Conservation (phyloP, 2,329 filamentous ascomycete species). For the Metarhizium album region DNA sequence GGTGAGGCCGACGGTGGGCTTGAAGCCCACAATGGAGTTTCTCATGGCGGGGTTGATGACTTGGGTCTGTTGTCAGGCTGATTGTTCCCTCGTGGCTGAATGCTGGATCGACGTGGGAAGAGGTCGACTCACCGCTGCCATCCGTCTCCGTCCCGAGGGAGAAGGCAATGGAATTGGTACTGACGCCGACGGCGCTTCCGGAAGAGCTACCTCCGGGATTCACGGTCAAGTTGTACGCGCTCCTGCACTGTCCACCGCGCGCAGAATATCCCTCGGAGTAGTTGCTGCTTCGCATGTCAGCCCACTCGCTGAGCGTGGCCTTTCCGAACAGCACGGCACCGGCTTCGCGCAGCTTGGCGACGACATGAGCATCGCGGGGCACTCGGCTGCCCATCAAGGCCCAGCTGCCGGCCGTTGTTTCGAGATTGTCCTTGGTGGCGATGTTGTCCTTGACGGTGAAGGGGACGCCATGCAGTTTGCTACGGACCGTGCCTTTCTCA, state of each 20-base stretch:
- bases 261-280: slow-evolving; percentile 59
- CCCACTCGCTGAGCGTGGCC: slow-evolving; percentile 63
- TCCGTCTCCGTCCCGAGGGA: slow-evolving; percentile 67
- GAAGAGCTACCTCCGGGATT: slow-evolving; percentile 61
- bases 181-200: slow-evolving; percentile 54
- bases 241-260: slow-evolving; percentile 52
- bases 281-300: slow-evolving; percentile 56
- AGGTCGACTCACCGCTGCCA: slow-evolving; percentile 37
- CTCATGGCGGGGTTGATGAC: slow-evolving; percentile 63
- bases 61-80: slow-evolving; percentile 6
- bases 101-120: neutral
- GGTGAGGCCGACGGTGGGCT: slow-evolving; percentile 64
- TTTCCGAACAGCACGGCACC: slow-evolving; percentile 64
- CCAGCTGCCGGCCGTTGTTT: slow-evolving; percentile 63
- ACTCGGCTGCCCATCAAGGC: slow-evolving; percentile 55
- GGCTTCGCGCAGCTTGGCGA: slow-evolving; percentile 48
- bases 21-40: slow-evolving; percentile 61
- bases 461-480: slow-evolving; percentile 64
- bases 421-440: slow-evolving; percentile 55
- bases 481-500: slow-evolving; percentile 40
- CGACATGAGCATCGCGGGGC: slow-evolving; percentile 56
- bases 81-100: neutral
- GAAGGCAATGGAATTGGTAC: slow-evolving; percentile 51
- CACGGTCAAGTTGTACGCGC: slow-evolving; percentile 56
- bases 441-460: slow-evolving; percentile 69